Conservation (phyloP, 441 rosid species). For the Erodium moschatum region DNA sequence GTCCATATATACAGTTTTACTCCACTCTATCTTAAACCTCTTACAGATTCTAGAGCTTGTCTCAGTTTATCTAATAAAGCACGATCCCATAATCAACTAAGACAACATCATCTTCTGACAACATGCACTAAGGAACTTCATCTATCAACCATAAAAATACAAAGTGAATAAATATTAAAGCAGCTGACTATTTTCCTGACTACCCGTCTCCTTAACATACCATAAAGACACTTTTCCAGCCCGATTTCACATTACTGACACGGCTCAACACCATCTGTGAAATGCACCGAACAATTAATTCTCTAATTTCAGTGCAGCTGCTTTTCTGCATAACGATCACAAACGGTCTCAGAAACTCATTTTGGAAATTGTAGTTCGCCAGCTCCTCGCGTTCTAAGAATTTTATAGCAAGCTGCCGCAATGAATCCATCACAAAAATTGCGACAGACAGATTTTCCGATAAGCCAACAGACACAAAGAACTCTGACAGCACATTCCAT, state of each 20-base stretch:
- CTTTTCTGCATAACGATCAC: conserved; percentile 96
- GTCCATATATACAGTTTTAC: no score
- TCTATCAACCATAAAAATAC: no score
- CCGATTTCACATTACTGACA: conserved; percentile 87
- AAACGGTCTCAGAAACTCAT: conserved; percentile 90
- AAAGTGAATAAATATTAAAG: not conserved
- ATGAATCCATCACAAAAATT: conserved; percentile 96
- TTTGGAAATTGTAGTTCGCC: conserved; percentile 95
- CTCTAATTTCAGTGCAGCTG: conserved; percentile 73
- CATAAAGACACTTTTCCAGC: conserved; percentile 97
- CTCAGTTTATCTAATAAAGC: no score
- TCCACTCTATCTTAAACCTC: no score
- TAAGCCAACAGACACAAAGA: conserved; percentile 93
- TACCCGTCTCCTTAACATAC: no score
- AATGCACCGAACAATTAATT: conserved; percentile 87
- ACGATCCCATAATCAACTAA: no score
- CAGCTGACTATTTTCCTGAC: no score
- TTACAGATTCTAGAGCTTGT: no score
- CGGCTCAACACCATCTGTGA: conserved; percentile 99
- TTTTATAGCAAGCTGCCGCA: conserved; percentile 96
- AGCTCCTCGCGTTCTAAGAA: conserved; percentile 97
- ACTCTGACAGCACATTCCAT: conserved; percentile 96
- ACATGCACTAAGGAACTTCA: no score
- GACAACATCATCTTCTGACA: no score
- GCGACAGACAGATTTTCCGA: conserved; percentile 97